Conservation (phyloP, 352 stramenopile genomes). For the Pythium guiyangense region DNA sequence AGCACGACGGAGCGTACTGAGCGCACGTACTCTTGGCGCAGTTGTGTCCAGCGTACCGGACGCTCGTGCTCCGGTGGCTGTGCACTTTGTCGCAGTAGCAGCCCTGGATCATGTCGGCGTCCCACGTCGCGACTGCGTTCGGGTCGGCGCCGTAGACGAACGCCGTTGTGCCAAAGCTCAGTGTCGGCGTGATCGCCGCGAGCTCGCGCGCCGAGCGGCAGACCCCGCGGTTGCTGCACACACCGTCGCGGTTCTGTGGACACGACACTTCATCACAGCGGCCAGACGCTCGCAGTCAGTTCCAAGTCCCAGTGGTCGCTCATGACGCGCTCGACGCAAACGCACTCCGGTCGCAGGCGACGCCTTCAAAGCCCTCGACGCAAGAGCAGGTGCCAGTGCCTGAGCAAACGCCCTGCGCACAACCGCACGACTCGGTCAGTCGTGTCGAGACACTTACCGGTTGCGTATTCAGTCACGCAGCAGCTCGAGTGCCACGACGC, state of each 20-base stretch:
- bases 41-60: conserved; percentile 68
- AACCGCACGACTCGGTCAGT: not conserved
- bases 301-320: not conserved
- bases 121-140: conserved; percentile 81
- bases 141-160: conserved; percentile 71
- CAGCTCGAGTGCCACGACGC: not conserved
- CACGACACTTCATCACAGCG: conserved; percentile 34
- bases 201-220: conserved; percentile 51
- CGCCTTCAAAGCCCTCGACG: conserved; percentile 58
- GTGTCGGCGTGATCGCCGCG: conserved; percentile 41
- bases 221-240: conserved; percentile 38
- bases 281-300: not conserved
- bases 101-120: conserved; percentile 79
- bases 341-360: conserved; percentile 61
- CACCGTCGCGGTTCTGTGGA: conserved; percentile 21
- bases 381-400: conserved; percentile 49
- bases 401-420: conserved; percentile 49
- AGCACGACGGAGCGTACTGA: not conserved
- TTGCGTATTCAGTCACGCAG: not conserved
- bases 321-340: conserved; percentile 1
- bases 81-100: conserved; percentile 87
- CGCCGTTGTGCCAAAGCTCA: conserved; percentile 24
- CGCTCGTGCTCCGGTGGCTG: conserved; percentile 34
- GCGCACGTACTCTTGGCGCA: conserved; percentile 52
- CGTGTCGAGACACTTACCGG: not conserved